Evolutionary conservation across 768 basidiomycete genomes (phyloP).

Genomic region (Cubamyces sp.): DNA sequence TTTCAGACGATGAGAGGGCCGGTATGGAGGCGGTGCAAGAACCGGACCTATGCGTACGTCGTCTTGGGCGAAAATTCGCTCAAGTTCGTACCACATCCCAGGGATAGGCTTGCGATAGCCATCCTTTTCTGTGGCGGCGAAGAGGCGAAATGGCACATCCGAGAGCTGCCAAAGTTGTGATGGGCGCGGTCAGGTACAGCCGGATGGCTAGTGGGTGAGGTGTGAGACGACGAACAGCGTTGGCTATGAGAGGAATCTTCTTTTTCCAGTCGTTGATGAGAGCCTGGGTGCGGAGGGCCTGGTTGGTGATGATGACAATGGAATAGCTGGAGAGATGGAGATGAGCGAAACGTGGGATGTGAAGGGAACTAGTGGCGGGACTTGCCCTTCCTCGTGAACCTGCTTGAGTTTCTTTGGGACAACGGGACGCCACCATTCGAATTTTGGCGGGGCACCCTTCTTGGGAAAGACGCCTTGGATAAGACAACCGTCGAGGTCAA

Average conservation of each 20-base stretch:
- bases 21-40: background rate
- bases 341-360: background rate
- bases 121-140: conserved; percentile 79
- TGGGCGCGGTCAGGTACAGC: background rate
- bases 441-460: conserved; percentile 49
- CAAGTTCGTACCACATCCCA: conserved; percentile 82
- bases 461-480: conserved; percentile 56
- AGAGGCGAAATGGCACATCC: conserved; percentile 72
- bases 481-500: conserved; percentile 88
- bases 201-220: background rate
- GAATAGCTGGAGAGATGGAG: conserved; percentile 51
- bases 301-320: conserved; percentile 83
- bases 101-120: conserved; percentile 84
- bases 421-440: conserved; percentile 74
- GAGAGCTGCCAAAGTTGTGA: conserved; percentile 54
- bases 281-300: conserved; percentile 53
- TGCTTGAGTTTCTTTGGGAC: conserved; percentile 69
- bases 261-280: conserved; percentile 70
- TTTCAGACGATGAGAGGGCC: conserved; percentile 23
- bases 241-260: conserved; percentile 73
- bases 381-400: conserved; percentile 63
- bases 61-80: conserved; percentile 59
- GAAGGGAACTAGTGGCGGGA: background rate
- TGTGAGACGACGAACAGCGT: conserved; percentile 49
- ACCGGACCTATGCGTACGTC: conserved; percentile 66